Percentiles rank a stretch among this genome's conserved stretches.
phyloP scores from a whole-genome alignment of 1,284 basidiomycete genomes.

The Ceratobasidium sp. region DNA sequence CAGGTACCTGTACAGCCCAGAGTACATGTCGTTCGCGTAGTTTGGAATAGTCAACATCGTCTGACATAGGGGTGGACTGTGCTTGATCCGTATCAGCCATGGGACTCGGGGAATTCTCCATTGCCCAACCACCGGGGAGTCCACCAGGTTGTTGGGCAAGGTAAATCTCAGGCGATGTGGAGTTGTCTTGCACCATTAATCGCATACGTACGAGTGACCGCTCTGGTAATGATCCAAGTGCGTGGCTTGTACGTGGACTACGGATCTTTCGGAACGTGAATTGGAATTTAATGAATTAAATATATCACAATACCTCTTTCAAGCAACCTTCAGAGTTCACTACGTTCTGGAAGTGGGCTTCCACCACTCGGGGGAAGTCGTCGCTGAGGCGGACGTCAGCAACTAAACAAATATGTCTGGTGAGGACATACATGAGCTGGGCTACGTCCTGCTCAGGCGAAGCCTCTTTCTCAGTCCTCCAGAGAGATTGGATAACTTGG shows the following conservation, averaged over 20 bases:
- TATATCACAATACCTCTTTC: slow-evolving; percentile 15
- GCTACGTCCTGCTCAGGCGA: slow-evolving; percentile 3
- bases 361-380: slow-evolving; percentile 11
- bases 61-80: slow-evolving; percentile 52
- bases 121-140: slow-evolving; percentile 75
- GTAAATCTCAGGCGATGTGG: slow-evolving; percentile 75
- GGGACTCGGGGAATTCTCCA: slow-evolving; percentile 54
- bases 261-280: slow-evolving; percentile 22
- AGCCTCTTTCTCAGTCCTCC: neutral
- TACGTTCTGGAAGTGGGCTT: neutral
- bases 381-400: neutral
- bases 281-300: slow-evolving; percentile 20
- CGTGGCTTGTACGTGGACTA: neutral
- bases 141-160: slow-evolving; percentile 61
- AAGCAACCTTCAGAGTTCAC: slow-evolving; percentile 14
- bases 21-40: slow-evolving; percentile 70
- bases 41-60: slow-evolving; percentile 57
- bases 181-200: slow-evolving; percentile 79
- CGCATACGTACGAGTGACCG: slow-evolving; percentile 72
- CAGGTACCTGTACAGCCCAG: slow-evolving; percentile 78
- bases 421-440: neutral
- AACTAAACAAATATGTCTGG: neutral
- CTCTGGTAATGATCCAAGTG: slow-evolving; percentile 3
- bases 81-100: slow-evolving; percentile 51
- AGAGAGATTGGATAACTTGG: slow-evolving; percentile 17